Base-by-base conservation (phyloP, 2,329 filamentous ascomycete genomes). In the Zalaria obscura region DNA sequence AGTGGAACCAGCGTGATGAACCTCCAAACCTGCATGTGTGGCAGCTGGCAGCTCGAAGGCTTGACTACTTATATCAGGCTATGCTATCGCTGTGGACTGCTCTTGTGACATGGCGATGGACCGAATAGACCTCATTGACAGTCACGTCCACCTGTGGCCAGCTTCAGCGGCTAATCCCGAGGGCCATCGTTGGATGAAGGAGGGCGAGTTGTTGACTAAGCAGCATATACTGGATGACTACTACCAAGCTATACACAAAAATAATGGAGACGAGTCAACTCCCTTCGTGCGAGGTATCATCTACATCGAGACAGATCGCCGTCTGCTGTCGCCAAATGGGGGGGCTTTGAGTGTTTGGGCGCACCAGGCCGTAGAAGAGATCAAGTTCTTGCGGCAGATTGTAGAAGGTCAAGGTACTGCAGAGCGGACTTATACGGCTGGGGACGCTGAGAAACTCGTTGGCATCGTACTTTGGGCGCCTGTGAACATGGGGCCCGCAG, bases 121-220 rank as follows among this genome's bases (percentile, higher is more conserved):
- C 7, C 29, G 29, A 7, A 7, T 18, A 27, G 7, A 47, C 27
- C 79, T 93, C 55, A 76, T 95, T 61, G 88, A 95, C 67, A 81
- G 85, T 33, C 89, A 95, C 68, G 81, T 95, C 62, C 88, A 95
- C 65, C 77, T 95, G 55, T 94, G 78, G 68, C 83, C 85, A 36
- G 61, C 67, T 36, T 72, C 73, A 40, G 82, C 65, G 37, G 57
- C 58, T 2, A 60, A 89, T 52, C 56, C 82, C 40, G 56, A 70
- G 41, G 72, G 74, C 33, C 74, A 93, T 47, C 65, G 74, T 44
- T 94, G 86, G 87, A 75, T 76, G 63, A 70, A 60, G 3, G 64
- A 75, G 4, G 64, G 68, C 37, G 62, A 71, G 54, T 69, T 76
- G 4, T 68, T 93, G 39, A 69, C 73, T 39, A 70, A 70, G 39